Evolutionary conservation across 176 grass and related monocot species (phyloP), one percentile per base, ranked within the genome.

Genomic region (Secale cereale): DNA sequence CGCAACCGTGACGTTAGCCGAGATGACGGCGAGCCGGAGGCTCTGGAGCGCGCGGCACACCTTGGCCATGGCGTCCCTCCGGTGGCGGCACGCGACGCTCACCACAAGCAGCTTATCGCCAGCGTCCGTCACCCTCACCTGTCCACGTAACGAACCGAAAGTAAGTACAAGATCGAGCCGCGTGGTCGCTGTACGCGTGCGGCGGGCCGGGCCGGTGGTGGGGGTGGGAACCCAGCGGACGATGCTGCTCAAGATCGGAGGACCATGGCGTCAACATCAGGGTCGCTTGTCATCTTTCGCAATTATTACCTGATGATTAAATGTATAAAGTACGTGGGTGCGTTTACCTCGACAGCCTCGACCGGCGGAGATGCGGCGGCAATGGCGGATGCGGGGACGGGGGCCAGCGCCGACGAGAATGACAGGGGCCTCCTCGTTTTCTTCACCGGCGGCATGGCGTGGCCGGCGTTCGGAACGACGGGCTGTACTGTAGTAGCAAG

Each of bases 21-120:
- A 76, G 70, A 96, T 74, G 67, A 93, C 69, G 39, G 69, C 60
- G 45, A 92, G 87, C 52, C 77, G 83, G n/a, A 95, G 80, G 27
- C 41, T 79, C 23, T 92, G 46, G 71, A 95, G 39, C 28, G 87
- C 76, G 41, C 80, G 70, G 69, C 90, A 92, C 19, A 92, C 36
- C 80, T 86, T 92, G 61, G 52, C 76, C 70, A 95, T 90, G 59
- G 87, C 41, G 61, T 83, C 79, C 26, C 72, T 86, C 46, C 87
- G 83, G 43, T 90, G 80, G 20, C 67, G 77, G 85, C 90, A 95
- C 13, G 83, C 48, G 19, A 95, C 61, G 76, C 86, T 92, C 19
- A 95, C 74, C 28, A 90, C 50, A 37, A 86, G 33, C 69, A 69
- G 77, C 45, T 70, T 80, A 36, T 88, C 81, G 8, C 87, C 87